phyloP scores from a whole-genome alignment of 441 rosid genomes.

The Corymbia citriodora region DNA sequence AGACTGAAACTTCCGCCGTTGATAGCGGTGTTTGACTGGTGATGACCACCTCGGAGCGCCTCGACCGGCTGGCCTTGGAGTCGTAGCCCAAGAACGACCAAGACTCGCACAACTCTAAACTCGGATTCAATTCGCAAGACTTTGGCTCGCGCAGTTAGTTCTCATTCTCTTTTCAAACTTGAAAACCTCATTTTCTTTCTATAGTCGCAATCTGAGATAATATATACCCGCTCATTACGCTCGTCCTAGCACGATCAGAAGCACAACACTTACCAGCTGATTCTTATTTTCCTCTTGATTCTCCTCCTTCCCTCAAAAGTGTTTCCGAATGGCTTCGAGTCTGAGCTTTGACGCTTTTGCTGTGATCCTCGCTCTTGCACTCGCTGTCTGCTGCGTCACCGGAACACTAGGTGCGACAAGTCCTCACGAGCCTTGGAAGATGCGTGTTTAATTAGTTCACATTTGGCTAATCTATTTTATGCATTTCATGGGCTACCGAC shows the following conservation, averaged over 20 bases:
- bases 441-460: not conserved
- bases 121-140: not conserved
- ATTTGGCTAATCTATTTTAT: not conserved
- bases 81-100: not conserved
- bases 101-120: not conserved
- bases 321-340: slow-evolving; percentile 23
- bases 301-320: not conserved
- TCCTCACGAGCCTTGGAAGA: not conserved
- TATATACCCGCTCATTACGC: not conserved
- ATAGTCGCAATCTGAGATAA: not conserved
- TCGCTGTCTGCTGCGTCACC: slow-evolving; percentile 18
- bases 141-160: not conserved
- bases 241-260: not conserved
- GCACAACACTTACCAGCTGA: not conserved
- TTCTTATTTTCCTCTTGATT: not conserved
- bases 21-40: not conserved
- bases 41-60: not conserved
- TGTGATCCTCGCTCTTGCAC: slow-evolving; percentile 17
- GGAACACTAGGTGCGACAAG: slow-evolving; percentile 23
- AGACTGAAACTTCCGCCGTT: not conserved
- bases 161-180: not conserved
- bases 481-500: not conserved
- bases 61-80: not conserved
- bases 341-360: slow-evolving; percentile 16
- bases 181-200: not conserved